Percentiles rank a stretch among this genome's conserved stretches.
Evolutionary conservation across 805 yeast genomes (phyloP).

Genomic region (Brettanomyces anomalus): DNA sequence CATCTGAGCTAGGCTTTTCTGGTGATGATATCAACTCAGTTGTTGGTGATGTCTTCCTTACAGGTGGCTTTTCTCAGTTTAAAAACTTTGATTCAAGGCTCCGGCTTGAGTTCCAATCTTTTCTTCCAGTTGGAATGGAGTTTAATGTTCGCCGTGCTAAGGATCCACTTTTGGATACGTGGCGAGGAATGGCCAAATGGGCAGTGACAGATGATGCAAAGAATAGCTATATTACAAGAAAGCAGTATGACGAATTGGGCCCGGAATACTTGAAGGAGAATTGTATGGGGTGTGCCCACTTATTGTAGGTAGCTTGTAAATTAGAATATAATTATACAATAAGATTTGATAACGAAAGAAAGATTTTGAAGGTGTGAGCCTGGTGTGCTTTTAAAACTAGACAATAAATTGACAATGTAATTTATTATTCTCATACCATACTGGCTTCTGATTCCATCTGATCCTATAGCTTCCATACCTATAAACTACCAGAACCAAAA

Average conservation of each 20-base stretch:
- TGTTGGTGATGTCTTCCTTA: conserved; percentile 61
- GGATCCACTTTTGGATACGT: conserved; percentile 72
- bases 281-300: conserved; percentile 44
- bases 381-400: too few species aligned
- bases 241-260: conserved; percentile 84
- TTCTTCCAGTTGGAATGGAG: conserved; percentile 61
- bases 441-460: too few species aligned
- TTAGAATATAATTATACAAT: too few species aligned
- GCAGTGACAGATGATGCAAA: conserved; percentile 36
- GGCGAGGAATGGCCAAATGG: conserved; percentile 93
- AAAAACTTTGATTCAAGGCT: conserved; percentile 62
- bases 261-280: conserved; percentile 85
- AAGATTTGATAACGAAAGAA: too few species aligned
- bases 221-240: conserved; percentile 45
- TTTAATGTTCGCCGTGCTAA: conserved; percentile 53
- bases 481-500: too few species aligned
- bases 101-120: conserved; percentile 54
- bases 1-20: conserved; percentile 39
- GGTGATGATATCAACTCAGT: conserved; percentile 42
- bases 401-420: too few species aligned
- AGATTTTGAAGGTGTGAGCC: too few species aligned
- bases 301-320: too few species aligned
- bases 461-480: too few species aligned
- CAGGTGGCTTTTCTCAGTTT: conserved; percentile 76
- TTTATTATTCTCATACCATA: too few species aligned